Evolutionary conservation across 768 basidiomycete genomes (phyloP).

Genomic region (Tubosaeta brunneosetosa): DNA sequence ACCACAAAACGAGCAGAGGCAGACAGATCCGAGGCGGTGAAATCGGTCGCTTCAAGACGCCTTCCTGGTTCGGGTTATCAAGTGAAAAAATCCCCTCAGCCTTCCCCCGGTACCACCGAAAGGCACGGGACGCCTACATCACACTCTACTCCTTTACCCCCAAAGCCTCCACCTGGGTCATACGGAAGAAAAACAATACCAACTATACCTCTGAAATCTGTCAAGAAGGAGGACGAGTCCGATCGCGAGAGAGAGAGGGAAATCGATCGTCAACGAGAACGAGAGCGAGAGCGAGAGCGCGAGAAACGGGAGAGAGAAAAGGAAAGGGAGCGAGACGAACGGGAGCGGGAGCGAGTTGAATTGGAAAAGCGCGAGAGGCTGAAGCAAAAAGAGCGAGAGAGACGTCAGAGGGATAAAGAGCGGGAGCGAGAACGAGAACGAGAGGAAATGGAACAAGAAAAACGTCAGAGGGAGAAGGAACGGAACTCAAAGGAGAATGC

Average conservation of each 20-base stretch:
- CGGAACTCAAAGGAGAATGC: conserved; percentile 22
- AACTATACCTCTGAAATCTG: conserved; percentile 13
- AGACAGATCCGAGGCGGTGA: conserved; percentile 19
- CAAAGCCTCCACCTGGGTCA: conserved; percentile 29
- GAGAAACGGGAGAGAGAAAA: conserved; percentile 11
- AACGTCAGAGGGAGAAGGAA: conserved; percentile 22
- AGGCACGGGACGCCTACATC: conserved; percentile 24
- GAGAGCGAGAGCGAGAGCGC: too few species aligned
- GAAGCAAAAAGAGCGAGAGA: conserved; percentile 21
- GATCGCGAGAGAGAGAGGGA: conserved; percentile 16
- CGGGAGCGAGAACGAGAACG: conserved; percentile 17
- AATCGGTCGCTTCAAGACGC: conserved; percentile 29
- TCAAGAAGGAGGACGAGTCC: conserved; percentile 26
- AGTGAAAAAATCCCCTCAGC: conserved; percentile 31
- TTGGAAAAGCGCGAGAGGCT: conserved; percentile 10
- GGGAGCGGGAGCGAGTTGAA: conserved; percentile 12
- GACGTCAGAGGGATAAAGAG: background rate
- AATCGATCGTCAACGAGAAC: too few species aligned
- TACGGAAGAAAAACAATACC: conserved; percentile 30
- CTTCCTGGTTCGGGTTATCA: conserved; percentile 49
- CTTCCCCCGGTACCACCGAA: conserved; percentile 12
- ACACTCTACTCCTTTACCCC: conserved; percentile 30
- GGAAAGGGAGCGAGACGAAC: background rate
- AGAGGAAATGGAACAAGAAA: conserved; percentile 20
- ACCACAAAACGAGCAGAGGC: conserved; percentile 26